Conservation (phyloP, 371 early-diverging fungal species). For the Syncephalastrum monosporum region DNA sequence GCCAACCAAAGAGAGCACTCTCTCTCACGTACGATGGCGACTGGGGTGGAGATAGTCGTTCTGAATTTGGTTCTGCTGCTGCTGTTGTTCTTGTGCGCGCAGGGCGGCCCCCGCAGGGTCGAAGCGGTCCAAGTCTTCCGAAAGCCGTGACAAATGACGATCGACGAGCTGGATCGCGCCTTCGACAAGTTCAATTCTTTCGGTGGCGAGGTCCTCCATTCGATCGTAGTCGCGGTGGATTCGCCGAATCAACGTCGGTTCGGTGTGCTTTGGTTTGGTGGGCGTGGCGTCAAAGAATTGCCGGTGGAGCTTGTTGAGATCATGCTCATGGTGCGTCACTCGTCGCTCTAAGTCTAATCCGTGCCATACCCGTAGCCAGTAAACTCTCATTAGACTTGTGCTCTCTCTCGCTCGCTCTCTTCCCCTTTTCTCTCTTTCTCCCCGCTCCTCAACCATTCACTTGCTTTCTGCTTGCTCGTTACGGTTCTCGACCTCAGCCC, state of each 20-base stretch:
- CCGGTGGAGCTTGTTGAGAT: slow-evolving; percentile 37
- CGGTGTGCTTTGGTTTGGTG: slow-evolving; percentile 32
- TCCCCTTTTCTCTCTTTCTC: neutral
- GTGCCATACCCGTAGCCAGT: neutral
- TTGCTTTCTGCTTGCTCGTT: slow-evolving; percentile 40
- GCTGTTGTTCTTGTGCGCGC: neutral
- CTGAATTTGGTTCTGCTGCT: too few relatives aligned
- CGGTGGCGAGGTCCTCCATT: slow-evolving; percentile 39
- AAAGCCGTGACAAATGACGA: slow-evolving; percentile 36
- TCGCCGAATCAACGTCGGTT: slow-evolving; percentile 34
- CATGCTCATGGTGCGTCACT: slow-evolving; percentile 32
- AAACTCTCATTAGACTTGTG: neutral
- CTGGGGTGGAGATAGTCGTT: neutral
- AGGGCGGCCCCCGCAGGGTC: slow-evolving; percentile 26
- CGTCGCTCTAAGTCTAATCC: slow-evolving; percentile 34
- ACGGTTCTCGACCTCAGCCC: slow-evolving; percentile 45
- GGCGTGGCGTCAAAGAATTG: slow-evolving; percentile 40
- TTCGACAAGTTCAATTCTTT: slow-evolving; percentile 44
- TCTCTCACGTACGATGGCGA: neutral
- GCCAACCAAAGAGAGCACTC: too few relatives aligned
- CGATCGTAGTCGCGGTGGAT: slow-evolving; percentile 43
- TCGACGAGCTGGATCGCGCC: slow-evolving; percentile 45
- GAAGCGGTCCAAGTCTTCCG: slow-evolving; percentile 36
- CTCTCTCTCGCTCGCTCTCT: too few relatives aligned
- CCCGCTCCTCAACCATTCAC: neutral